phyloP scores from a whole-genome alignment of 768 basidiomycete genomes.

The Clathrus columnatus region DNA sequence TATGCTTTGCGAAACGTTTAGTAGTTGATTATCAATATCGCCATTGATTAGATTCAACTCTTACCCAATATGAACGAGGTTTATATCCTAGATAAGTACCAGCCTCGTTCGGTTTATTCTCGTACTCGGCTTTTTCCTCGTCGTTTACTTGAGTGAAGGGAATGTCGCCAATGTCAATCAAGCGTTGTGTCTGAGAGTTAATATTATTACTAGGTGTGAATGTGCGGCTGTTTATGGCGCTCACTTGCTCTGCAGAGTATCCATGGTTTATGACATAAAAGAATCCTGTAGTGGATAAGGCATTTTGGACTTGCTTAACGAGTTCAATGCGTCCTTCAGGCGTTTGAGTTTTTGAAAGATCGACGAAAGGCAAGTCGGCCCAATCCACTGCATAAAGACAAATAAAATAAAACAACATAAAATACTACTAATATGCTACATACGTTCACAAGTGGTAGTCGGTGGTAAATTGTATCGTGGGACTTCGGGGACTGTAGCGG shows the following conservation, averaged over 20 bases:
- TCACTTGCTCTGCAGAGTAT: constrained; percentile 22
- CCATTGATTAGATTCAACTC: constrained; percentile 16
- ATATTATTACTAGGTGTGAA: constrained; percentile 35
- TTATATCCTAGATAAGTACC: constrained; percentile 38
- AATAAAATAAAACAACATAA: constrained; percentile 16
- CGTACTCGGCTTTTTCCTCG: constrained; percentile 20
- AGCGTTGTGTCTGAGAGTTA: constrained; percentile 24
- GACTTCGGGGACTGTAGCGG: constrained; percentile 19
- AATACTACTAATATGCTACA: constrained; percentile 13
- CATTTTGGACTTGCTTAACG: constrained; percentile 33
- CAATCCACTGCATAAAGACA: constrained; percentile 32
- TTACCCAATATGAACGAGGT: constrained; percentile 31
- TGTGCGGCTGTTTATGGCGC: too few relatives aligned
- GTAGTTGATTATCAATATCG: background rate
- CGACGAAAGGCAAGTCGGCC: constrained; percentile 46
- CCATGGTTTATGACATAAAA: constrained; percentile 36
- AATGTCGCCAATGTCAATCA: constrained; percentile 41
- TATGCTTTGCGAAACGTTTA: constrained; percentile 23
- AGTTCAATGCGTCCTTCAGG: constrained; percentile 30
- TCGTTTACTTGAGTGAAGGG: constrained; percentile 31
- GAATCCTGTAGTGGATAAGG: constrained; percentile 36
- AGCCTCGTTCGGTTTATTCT: constrained; percentile 17
- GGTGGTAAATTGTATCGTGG: constrained; percentile 32
- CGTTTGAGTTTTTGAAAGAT: constrained; percentile 34
- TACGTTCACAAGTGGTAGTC: constrained; percentile 27